Evolutionary conservation across 441 rosid genomes (phyloP).

Genomic region (Viola pubescens): DNA sequence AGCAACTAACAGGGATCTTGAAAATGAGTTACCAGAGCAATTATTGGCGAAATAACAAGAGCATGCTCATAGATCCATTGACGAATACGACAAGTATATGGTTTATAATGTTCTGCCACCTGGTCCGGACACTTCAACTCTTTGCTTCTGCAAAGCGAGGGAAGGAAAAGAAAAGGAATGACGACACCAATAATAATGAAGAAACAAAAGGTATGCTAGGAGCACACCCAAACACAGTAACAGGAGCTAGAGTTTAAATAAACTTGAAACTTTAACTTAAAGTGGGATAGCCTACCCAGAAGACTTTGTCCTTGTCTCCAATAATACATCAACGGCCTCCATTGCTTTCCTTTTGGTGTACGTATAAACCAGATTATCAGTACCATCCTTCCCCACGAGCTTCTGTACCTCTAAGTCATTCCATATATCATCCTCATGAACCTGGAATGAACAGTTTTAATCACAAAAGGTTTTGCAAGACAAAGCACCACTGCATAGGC

Average conservation of each 20-base stretch:
- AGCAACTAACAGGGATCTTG: constrained; percentile 21
- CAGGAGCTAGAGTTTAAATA: constrained; percentile 1
- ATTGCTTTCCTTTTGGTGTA: constrained; percentile 44
- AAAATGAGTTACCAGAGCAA: constrained; percentile 47
- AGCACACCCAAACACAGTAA: constrained; percentile 1
- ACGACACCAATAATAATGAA: background rate
- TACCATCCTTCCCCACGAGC: constrained; percentile 28
- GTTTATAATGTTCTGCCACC: constrained; percentile 51
- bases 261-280: background rate
- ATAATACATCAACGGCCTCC: constrained; percentile 31
- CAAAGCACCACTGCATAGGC: no score
- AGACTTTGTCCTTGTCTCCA: constrained; percentile 47
- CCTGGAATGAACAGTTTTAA: constrained; percentile 29
- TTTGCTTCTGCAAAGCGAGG: constrained; percentile 31
- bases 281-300: constrained; percentile 42
- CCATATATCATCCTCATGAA: constrained; percentile 53
- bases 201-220: background rate
- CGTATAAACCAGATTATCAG: constrained; percentile 27
- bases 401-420: constrained; percentile 38
- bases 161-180: background rate
- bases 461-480: no score
- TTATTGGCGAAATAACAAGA: constrained; percentile 31
- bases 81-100: constrained; percentile 44
- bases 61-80: constrained; percentile 54
- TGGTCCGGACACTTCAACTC: constrained; percentile 77